phyloP scores from a whole-genome alignment of 2,329 filamentous ascomycete genomes.

The Arthroderma sp. region DNA sequence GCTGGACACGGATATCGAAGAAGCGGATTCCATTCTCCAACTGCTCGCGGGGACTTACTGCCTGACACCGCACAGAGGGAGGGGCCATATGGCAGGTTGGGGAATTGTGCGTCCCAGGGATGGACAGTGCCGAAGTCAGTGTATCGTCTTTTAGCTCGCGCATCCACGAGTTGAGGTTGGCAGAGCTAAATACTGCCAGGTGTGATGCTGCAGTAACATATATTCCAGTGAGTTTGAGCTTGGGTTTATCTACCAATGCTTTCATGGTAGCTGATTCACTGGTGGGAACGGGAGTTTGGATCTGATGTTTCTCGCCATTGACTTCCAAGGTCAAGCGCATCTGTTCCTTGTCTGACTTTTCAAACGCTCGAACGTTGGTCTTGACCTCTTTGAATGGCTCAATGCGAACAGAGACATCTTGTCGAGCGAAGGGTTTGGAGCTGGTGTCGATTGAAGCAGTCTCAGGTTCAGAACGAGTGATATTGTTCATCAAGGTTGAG shows the following conservation, averaged over 20 bases:
- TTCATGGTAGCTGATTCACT: conserved; percentile 48
- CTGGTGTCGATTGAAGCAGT: conserved; percentile 35
- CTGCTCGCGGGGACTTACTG: conserved; percentile 62
- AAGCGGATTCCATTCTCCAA: conserved; percentile 85
- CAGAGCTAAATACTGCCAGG: conserved; percentile 55
- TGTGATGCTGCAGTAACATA: conserved; percentile 45
- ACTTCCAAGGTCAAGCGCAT: conserved; percentile 61
- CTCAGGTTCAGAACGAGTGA: conserved; percentile 30
- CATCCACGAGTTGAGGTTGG: conserved; percentile 69
- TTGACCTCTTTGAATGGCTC: conserved; percentile 53
- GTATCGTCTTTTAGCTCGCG: conserved; percentile 54
- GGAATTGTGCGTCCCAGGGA: conserved; percentile 92
- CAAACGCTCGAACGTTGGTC: conserved; percentile 45
- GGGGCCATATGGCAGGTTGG: conserved; percentile 73
- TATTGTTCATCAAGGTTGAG: conserved; percentile 25
- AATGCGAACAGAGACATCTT: conserved; percentile 51
- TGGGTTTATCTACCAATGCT: conserved; percentile 40
- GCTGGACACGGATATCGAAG: conserved; percentile 77
- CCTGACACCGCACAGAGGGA: conserved; percentile 87
- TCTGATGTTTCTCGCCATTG: conserved; percentile 51
- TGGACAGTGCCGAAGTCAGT: conserved; percentile 67
- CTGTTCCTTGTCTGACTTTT: conserved; percentile 47
- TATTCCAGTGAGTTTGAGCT: conserved; percentile 49
- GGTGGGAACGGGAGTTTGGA: conserved; percentile 55
- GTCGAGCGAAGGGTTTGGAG: conserved; percentile 46